These are phyloP conservation scores for Xylariaceae sp. DNA, from an alignment of 2,329 filamentous ascomycete species.

Conservation along the genomic window DNA sequence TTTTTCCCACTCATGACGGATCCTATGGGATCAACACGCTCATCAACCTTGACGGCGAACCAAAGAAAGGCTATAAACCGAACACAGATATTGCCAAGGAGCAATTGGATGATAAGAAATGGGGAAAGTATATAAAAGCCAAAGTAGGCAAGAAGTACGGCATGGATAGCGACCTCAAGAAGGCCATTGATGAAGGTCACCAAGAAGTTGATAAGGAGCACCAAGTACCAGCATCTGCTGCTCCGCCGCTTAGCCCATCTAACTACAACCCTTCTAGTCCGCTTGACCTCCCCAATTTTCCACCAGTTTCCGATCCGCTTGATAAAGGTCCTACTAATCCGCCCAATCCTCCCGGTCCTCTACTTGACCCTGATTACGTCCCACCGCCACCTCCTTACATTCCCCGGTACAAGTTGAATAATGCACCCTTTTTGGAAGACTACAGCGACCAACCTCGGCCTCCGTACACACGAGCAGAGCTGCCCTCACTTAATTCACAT, in stretches of 20 bases:
- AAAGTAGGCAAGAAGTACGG: slow-evolving; percentile 21
- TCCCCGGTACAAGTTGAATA: slow-evolving; percentile 20
- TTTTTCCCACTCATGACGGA: slow-evolving; percentile 39
- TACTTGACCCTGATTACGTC: background rate
- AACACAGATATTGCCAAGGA: slow-evolving; percentile 27
- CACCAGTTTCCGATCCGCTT: background rate
- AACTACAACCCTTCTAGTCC: background rate
- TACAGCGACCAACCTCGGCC: slow-evolving; percentile 5
- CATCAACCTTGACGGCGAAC: slow-evolving; percentile 27
- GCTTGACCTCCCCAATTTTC: background rate
- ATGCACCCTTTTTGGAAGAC: slow-evolving; percentile 17
- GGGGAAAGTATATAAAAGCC: slow-evolving; percentile 13
- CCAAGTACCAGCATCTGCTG: background rate
- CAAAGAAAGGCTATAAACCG: slow-evolving; percentile 28
- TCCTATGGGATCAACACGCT: slow-evolving; percentile 41
- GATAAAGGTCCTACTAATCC: background rate
- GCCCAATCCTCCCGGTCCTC: background rate
- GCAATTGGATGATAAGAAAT: slow-evolving; percentile 24
- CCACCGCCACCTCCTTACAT: slow-evolving; percentile 16
- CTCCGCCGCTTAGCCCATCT: background rate
- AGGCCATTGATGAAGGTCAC: slow-evolving; percentile 28
- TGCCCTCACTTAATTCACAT: slow-evolving; percentile 24
- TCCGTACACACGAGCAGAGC: slow-evolving; percentile 23
- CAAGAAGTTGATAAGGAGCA: slow-evolving; percentile 24
- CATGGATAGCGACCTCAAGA: slow-evolving; percentile 32